Evolutionary conservation across 257 asterid species (phyloP).

Genomic region (Prunella vulgaris): DNA sequence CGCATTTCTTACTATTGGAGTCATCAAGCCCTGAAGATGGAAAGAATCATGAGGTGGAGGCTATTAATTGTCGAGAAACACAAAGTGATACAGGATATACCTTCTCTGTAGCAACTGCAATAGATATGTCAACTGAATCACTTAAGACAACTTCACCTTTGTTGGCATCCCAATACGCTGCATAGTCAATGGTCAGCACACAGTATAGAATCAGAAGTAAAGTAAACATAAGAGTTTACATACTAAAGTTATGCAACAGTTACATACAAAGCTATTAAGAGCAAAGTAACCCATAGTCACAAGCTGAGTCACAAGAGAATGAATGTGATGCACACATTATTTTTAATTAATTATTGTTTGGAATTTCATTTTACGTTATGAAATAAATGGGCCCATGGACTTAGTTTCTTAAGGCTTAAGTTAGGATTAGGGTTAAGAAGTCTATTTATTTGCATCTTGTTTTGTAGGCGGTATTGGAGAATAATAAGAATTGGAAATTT

Average conservation of each 20-base stretch:
- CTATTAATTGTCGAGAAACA: constrained; percentile 14
- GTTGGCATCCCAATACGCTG: constrained; percentile 88
- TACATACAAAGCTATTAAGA: neutral
- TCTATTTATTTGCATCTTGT: too few species aligned
- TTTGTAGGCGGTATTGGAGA: too few species aligned
- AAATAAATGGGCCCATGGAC: too few species aligned
- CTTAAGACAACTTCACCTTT: constrained; percentile 66
- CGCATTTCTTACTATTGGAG: constrained; percentile 90
- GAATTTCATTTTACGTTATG: too few species aligned
- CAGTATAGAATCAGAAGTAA: constrained; percentile 5
- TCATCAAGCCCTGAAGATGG: constrained; percentile 84
- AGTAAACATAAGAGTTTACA: neutral
- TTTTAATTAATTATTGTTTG: too few species aligned
- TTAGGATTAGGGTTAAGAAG: too few species aligned
- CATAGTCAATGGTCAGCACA: constrained; percentile 29
- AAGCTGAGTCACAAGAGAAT: constrained; percentile 17
- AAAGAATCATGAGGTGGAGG: constrained; percentile 23
- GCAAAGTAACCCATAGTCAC: constrained; percentile 1
- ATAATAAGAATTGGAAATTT: too few species aligned
- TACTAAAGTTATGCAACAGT: constrained; percentile 4
- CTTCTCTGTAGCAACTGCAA: constrained; percentile 99
- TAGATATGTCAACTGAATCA: constrained; percentile 90
- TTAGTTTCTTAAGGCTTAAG: too few species aligned
- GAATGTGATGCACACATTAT: too few species aligned
- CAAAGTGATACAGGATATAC: constrained; percentile 32